A percentile compares a stretch with the other conserved stretches of the same genome.
Evolutionary conservation across 2,329 filamentous ascomycete genomes (phyloP).

Genomic region (Fusarium tupiense): DNA sequence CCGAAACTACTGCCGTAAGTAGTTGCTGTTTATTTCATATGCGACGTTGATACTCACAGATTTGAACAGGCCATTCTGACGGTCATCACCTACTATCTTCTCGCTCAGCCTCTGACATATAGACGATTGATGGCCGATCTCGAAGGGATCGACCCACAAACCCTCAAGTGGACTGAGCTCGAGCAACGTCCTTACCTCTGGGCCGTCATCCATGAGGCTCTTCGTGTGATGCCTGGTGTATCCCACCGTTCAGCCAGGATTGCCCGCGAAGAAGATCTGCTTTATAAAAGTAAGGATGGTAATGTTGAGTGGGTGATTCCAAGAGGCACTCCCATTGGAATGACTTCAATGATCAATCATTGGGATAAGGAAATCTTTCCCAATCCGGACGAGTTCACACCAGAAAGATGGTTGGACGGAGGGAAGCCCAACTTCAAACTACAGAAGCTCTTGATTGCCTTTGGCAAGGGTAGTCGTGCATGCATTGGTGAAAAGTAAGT

Average conservation of each 20-base stretch:
- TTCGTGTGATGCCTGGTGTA: slow-evolving; percentile 49
- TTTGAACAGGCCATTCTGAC: slow-evolving; percentile 39
- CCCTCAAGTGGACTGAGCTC: slow-evolving; percentile 45
- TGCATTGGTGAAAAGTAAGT: slow-evolving; percentile 39
- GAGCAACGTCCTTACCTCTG: slow-evolving; percentile 51
- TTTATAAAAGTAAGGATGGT: slow-evolving; percentile 39
- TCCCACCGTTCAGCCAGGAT: slow-evolving; percentile 39
- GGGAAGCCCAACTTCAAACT: slow-evolving; percentile 42
- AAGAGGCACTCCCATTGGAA: slow-evolving; percentile 46
- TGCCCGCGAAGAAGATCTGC: slow-evolving; percentile 41
- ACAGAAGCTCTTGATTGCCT: slow-evolving; percentile 31
- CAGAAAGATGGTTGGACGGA: slow-evolving; percentile 43
- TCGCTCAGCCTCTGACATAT: slow-evolving; percentile 47
- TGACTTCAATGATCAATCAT: slow-evolving; percentile 48
- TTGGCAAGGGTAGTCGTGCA: slow-evolving; percentile 35
- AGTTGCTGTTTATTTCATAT: fast-evolving
- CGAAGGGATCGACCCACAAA: slow-evolving; percentile 36
- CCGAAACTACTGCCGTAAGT: slow-evolving; percentile 51
- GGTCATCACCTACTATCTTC: slow-evolving; percentile 50
- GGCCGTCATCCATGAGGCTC: slow-evolving; percentile 50
- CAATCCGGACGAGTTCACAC: slow-evolving; percentile 47
- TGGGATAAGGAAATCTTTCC: slow-evolving; percentile 46
- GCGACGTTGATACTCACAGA: fast-evolving
- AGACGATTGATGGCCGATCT: slow-evolving; percentile 45
- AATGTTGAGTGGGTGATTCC: slow-evolving; percentile 38